A percentile compares a stretch with the other conserved stretches of the same genome.
These are phyloP conservation scores for Cyanodermella asteris DNA, from an alignment of 2,329 filamentous ascomycete genomes.

Conservation along the genomic window DNA sequence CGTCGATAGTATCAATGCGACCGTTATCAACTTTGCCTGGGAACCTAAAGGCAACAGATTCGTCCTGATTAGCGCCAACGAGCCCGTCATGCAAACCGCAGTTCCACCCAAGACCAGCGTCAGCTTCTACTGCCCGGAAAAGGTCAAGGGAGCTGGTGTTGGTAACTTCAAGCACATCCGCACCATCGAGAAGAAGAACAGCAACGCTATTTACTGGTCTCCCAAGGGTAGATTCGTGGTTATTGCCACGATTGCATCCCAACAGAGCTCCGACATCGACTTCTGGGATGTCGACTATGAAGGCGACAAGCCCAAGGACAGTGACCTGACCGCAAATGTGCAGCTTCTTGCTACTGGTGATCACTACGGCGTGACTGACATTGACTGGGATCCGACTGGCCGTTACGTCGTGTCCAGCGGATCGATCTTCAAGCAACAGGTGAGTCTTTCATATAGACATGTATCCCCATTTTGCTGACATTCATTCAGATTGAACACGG, in stretches of 20 bases:
- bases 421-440: conserved; percentile 84
- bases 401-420: conserved; percentile 87
- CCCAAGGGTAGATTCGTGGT: conserved; percentile 88
- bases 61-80: conserved; percentile 85
- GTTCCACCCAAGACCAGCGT: conserved; percentile 87
- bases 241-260: conserved; percentile 76
- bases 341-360: conserved; percentile 86
- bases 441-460: conserved; percentile 28
- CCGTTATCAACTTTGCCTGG: conserved; percentile 98
- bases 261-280: conserved; percentile 85
- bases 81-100: conserved; percentile 54
- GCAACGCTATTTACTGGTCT: conserved; percentile 98
- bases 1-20: conserved; percentile 92
- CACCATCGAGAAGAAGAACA: conserved; percentile 97
- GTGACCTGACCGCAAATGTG: conserved; percentile 83
- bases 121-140: conserved; percentile 91
- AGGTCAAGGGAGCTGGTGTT: conserved; percentile 55
- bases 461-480: conserved; percentile 1
- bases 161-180: conserved; percentile 95
- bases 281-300: conserved; percentile 98
- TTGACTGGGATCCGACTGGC: conserved; percentile 94
- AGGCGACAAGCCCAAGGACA: conserved; percentile 80
- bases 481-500: conserved; percentile 83
- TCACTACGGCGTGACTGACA: conserved; percentile 92
- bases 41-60: conserved; percentile 96